Evolutionary conservation across 2,329 filamentous ascomycete genomes (phyloP).

Genomic region (Lasiodiplodia sp.): DNA sequence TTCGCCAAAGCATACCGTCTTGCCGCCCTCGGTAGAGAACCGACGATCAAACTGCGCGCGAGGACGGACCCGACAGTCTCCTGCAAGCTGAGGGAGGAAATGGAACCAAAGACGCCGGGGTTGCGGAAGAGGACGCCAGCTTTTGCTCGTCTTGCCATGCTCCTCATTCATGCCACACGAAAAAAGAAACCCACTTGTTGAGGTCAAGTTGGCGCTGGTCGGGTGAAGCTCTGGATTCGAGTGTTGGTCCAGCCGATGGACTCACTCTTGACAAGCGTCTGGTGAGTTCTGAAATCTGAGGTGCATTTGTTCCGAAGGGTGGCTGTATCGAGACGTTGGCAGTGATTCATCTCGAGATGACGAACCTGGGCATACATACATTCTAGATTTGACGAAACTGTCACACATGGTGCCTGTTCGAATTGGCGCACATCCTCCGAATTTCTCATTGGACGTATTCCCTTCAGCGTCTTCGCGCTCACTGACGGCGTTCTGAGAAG

Average conservation of each 20-base stretch:
- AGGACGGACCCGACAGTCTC: constrained; percentile 69
- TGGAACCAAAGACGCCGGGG: constrained; percentile 71
- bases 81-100: constrained; percentile 72
- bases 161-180: constrained; percentile 62
- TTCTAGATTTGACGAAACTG: too few relatives aligned
- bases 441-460: not conserved
- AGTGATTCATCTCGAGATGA: not conserved
- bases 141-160: constrained; percentile 58
- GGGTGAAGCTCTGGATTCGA: constrained; percentile 60
- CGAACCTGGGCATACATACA: too few relatives aligned
- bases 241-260: constrained; percentile 39
- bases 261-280: constrained; percentile 21
- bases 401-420: not conserved
- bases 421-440: constrained; percentile 15
- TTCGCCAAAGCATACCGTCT: constrained; percentile 53
- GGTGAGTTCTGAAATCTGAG: not conserved
- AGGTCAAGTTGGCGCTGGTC: constrained; percentile 58
- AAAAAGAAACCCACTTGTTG: constrained; percentile 61
- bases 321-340: constrained; percentile 4
- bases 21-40: constrained; percentile 59
- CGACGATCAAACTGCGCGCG: constrained; percentile 49
- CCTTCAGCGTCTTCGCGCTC: constrained; percentile 17
- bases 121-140: constrained; percentile 71
- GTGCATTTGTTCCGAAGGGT: not conserved
- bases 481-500: constrained; percentile 7